Base-by-base conservation (phyloP, 2,329 filamentous ascomycete species). In the Aspergillus pseudotamarii region DNA sequence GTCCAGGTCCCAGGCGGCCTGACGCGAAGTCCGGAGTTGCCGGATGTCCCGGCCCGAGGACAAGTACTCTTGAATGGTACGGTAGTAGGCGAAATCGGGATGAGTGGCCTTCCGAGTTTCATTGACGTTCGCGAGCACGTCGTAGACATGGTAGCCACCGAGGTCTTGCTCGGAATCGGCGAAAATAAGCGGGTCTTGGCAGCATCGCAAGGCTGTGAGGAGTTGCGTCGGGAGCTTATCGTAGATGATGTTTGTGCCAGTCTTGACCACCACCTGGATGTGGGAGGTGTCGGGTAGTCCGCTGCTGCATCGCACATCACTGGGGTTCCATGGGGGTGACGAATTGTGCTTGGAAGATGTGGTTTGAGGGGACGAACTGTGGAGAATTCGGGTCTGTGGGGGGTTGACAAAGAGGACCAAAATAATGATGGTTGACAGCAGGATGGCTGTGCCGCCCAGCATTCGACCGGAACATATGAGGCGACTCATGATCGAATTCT, bases 211-310 rank as follows among this genome's bases (percentile, higher is more conserved):
- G 0, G 80, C 80, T 6, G 85, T 86, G 69, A 85, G 75, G 26
- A 87, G 76, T 67, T 87, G 85, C 4, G 82, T 85, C 2, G 85
- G 84, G 2, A 88, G 72, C 53, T 81, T 83, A 34, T 81, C 76
- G 62, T 80, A 84, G 21, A 83, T 75, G 70, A 87, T 85, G 45
- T 83, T 84, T 2, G 85, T 84, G 41, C 85, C 85, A 4, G 86
- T 88, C 75, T 87, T 87, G 74, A 88, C 81, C 54, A 87, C 74
- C 30, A 87, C 75, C 32, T 84, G 74, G 38, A 85, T 77, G 65
- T 80, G 79, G 51, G 80, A 80, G 12, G 79, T 80, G 61, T 83
- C 77, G 12, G 82, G 80, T 55, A 84, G 81, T 16, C 10, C 32
- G 54, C 68, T 64, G 26, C 75, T 72, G 68, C 83, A 85, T 38